Percentiles rank a stretch among this genome's conserved stretches.
Conservation (phyloP, 306 rosid species). For the Quercus cerris region DNA sequence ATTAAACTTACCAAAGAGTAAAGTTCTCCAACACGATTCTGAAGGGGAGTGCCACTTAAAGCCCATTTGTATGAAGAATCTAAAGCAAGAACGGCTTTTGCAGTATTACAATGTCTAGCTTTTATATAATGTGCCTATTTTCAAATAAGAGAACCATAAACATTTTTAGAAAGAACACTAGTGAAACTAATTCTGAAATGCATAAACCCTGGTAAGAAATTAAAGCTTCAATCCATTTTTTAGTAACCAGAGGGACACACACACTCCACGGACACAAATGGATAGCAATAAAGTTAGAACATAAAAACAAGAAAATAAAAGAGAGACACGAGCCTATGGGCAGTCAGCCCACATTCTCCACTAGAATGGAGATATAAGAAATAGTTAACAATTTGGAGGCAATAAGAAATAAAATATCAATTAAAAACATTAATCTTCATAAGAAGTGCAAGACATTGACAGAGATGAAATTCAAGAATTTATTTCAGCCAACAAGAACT, state of each 20-base stretch:
- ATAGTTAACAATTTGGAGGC: neutral
- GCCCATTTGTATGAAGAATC: conserved; percentile 91
- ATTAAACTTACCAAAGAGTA: conserved; percentile 65
- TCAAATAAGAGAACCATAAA: neutral
- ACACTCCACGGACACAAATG: neutral
- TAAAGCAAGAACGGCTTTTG: conserved; percentile 80
- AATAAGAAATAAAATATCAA: neutral
- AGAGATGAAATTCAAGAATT: neutral
- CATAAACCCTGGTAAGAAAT: neutral
- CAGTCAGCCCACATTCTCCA: neutral
- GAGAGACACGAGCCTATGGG: neutral
- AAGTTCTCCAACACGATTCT: conserved; percentile 82
- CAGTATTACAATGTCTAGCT: conserved; percentile 63
- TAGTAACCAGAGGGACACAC: neutral
- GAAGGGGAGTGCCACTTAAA: conserved; percentile 92
- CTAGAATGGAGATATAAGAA: neutral
- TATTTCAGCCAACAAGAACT: neutral
- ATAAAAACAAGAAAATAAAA: neutral
- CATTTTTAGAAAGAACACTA: neutral
- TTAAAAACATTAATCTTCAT: neutral
- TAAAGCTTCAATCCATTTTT: neutral
- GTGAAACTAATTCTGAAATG: neutral
- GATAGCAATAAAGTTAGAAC: neutral
- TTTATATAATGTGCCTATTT: conserved; percentile 80
- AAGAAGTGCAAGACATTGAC: neutral